Percentiles rank a stretch among this genome's conserved stretches.
These are phyloP conservation scores for Adansonia gregorii DNA, from an alignment of 441 rosid genomes.

Conservation along the genomic window DNA sequence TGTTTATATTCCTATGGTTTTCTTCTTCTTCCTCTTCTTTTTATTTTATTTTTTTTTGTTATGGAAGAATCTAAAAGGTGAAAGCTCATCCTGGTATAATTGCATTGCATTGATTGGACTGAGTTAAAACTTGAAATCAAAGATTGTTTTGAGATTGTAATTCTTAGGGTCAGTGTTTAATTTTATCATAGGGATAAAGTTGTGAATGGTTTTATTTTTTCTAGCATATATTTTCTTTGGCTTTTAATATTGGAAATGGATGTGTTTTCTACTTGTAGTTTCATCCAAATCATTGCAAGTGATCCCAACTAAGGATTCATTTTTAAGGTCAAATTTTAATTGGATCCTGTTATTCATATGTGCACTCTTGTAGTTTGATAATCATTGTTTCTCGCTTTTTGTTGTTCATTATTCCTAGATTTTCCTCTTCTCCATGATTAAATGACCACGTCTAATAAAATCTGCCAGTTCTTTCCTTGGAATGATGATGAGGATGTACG, in stretches of 20 bases:
- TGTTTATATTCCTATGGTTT: not conserved
- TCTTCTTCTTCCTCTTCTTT: not conserved
- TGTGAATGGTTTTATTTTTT: constrained; percentile 11
- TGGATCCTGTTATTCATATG: not conserved
- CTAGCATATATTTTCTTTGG: constrained; percentile 9
- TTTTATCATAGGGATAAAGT: not conserved
- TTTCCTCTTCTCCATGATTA: constrained; percentile 25
- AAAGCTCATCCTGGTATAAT: not conserved
- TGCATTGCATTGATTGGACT: constrained; percentile 13
- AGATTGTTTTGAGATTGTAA: constrained; percentile 10
- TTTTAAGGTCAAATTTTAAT: not conserved
- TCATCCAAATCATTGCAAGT: not conserved
- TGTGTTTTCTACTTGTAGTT: constrained; percentile 6
- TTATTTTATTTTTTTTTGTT: not conserved
- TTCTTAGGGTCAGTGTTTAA: not conserved
- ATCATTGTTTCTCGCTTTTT: not conserved
- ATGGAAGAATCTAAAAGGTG: not conserved
- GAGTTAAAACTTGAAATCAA: constrained; percentile 11
- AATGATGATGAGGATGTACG: constrained; percentile 61
- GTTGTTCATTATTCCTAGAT: constrained; percentile 11
- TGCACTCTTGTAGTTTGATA: not conserved
- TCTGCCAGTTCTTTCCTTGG: constrained; percentile 69
- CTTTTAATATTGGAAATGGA: not conserved
- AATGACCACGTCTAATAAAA: constrained; percentile 26
- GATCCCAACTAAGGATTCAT: constrained; percentile 7